Evolutionary conservation across 169 alveolate genomes (phyloP).

Genomic region (Theileria annulata): DNA sequence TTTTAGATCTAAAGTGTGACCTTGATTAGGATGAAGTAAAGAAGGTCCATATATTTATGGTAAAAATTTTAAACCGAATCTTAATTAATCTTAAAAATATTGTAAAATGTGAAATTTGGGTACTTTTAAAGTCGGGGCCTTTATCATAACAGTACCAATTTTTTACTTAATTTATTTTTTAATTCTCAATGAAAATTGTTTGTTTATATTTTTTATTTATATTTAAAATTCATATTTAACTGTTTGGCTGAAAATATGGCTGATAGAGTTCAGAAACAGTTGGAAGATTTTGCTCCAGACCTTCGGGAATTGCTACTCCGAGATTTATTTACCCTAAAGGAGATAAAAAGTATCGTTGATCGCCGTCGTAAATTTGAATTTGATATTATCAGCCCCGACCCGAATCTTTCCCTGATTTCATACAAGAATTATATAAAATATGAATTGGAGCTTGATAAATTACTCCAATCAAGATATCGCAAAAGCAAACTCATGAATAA

Average conservation of each 20-base stretch:
- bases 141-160: no score
- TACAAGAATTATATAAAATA: slow-evolving; percentile 41
- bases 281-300: slow-evolving; percentile 67
- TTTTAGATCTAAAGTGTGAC: background rate
- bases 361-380: slow-evolving; percentile 41
- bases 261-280: slow-evolving; percentile 59
- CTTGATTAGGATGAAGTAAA: no score
- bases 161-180: no score
- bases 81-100: no score
- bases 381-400: slow-evolving; percentile 55
- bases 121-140: no score
- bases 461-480: slow-evolving; percentile 36
- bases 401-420: slow-evolving; percentile 33
- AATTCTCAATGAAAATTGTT: no score
- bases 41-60: no score
- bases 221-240: no score
- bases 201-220: no score
- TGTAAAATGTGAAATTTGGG: no score
- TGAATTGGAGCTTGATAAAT: slow-evolving; percentile 54
- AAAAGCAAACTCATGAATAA: background rate
- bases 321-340: slow-evolving; percentile 30
- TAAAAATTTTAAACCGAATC: no score
- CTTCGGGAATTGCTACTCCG: slow-evolving; percentile 30
- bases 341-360: slow-evolving; percentile 32
- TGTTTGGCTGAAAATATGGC: slow-evolving; percentile 39